phyloP scores from a whole-genome alignment of 1,139 yeast species.

The Candida pseudoviswanathii region DNA sequence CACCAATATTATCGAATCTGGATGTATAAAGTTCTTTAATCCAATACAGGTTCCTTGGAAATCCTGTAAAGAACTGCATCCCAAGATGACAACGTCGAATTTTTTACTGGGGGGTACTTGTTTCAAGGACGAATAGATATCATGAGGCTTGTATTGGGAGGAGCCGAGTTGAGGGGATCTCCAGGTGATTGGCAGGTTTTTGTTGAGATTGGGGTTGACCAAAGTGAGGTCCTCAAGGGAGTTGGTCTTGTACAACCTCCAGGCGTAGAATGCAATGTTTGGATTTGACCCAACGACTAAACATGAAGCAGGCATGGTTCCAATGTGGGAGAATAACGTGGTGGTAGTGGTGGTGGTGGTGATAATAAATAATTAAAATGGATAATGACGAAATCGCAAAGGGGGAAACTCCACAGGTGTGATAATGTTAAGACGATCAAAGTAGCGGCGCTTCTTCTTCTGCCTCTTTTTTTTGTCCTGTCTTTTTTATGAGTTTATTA shows the following conservation, averaged over 20 bases:
- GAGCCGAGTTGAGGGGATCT: constrained; percentile 26
- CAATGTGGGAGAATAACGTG: neutral
- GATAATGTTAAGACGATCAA: no score
- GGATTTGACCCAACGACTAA: constrained; percentile 48
- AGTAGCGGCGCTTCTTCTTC: no score
- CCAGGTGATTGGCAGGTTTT: constrained; percentile 19
- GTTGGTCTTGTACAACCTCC: constrained; percentile 47
- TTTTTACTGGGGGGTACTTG: constrained; percentile 21
- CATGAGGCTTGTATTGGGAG: constrained; percentile 24
- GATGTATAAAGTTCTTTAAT: constrained; percentile 29
- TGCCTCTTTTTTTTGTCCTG: no score
- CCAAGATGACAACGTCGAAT: constrained; percentile 40
- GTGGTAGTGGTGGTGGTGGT: neutral
- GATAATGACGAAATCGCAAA: no score
- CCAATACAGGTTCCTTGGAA: constrained; percentile 35
- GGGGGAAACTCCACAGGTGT: no score
- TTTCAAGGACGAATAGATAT: constrained; percentile 19
- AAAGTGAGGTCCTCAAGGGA: constrained; percentile 34
- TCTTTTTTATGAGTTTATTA: no score
- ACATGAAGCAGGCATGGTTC: constrained; percentile 3
- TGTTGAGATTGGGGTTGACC: constrained; percentile 26
- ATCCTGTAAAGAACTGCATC: constrained; percentile 44
- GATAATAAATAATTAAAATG: no score
- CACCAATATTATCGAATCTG: constrained; percentile 52
- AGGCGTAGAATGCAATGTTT: constrained; percentile 51